Evolutionary conservation across 139 green algal species (phyloP), one percentile per base, ranked within the genome.

Genomic region (Diplosphaera chodatii): DNA sequence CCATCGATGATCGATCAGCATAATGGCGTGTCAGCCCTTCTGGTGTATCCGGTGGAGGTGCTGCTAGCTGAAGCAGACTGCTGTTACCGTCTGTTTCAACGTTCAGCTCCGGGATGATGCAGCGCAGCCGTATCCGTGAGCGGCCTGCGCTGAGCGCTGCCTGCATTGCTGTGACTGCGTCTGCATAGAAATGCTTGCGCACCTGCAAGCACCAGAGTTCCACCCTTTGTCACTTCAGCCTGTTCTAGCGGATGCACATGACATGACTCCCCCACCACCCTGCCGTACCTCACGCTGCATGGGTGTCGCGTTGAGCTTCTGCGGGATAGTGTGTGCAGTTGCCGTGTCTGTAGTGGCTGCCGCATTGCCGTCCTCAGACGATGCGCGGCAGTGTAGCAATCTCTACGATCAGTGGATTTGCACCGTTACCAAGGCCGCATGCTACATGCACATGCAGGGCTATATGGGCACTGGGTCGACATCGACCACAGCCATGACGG

Each of bases 71-170:
- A n/a, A n/a, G n/a, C n/a, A n/a, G n/a, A n/a, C n/a, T n/a, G n/a
- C n/a, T n/a, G 8, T 6, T 18, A 59, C 48, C 48, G 69, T 93
- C 88, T 69, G 87, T 90, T 29, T 91, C 77, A 13, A 77, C 73
- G 74, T 91, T 91, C 0, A 83, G 64, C 71, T 91, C 85, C 0
- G 84, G 80, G 22, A 85, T 78, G 28, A 77, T 80, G 27, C 55
- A 71, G 41, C 76, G 8, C 16, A 59, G 48, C 13, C 48, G 48
- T 10, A 59, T 59, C 13, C 48, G 48, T 3, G 10, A n/a, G 16
- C 48, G 13, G 16, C 48, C 48, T 10, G 48, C 48, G 3, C 16
- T 18, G 16, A 59, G 48, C 18, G 48, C 48, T 18, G 16, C 10
- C 18, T 59, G 48, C 48, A 59, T 59, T 18, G 48, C 48, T 3